Percentiles rank a stretch among this genome's conserved stretches.
Evolutionary conservation across 768 basidiomycete genomes (phyloP).

Genomic region (Amanita muscaria): DNA sequence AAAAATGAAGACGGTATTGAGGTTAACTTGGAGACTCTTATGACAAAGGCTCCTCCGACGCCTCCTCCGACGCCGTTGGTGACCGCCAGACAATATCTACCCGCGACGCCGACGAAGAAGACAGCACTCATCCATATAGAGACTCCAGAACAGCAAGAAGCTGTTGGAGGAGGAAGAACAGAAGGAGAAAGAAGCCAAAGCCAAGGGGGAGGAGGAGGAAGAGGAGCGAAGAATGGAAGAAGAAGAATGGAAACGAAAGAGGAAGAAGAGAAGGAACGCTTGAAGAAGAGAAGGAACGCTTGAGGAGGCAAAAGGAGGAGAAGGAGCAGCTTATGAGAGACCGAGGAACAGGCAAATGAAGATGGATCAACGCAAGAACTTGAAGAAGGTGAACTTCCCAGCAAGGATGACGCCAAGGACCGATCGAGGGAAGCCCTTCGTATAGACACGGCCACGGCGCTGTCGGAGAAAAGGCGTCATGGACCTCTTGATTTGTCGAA

Average conservation of each 20-base stretch:
- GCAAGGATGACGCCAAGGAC: constrained; percentile 31
- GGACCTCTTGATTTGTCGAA: constrained; percentile 64
- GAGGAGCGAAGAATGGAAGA: constrained; percentile 11
- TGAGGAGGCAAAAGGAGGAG: constrained; percentile 24
- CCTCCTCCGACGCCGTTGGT: constrained; percentile 27
- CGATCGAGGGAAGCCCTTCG: constrained; percentile 50
- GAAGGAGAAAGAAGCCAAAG: constrained; percentile 17
- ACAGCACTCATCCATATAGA: constrained; percentile 52
- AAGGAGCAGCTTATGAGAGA: constrained; percentile 19
- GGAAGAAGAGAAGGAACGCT: constrained; percentile 22
- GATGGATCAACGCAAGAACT: constrained; percentile 40
- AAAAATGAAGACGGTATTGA: constrained; percentile 61
- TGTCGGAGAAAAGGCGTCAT: constrained; percentile 44
- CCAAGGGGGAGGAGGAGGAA: constrained; percentile 17
- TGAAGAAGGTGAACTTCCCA: constrained; percentile 29
- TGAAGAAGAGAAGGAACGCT: constrained; percentile 27
- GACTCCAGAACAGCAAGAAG: constrained; percentile 37
- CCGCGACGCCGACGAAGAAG: constrained; percentile 29
- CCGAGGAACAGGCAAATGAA: constrained; percentile 24
- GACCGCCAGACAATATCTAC: constrained; percentile 28
- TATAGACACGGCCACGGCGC: constrained; percentile 58
- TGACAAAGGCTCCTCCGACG: constrained; percentile 37
- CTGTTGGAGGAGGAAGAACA: constrained; percentile 27
- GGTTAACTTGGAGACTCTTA: constrained; percentile 48
- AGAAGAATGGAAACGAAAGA: constrained; percentile 30